Conservation (phyloP, 176 grass and related monocot genomes). For the Urochloa ruziziensis region DNA sequence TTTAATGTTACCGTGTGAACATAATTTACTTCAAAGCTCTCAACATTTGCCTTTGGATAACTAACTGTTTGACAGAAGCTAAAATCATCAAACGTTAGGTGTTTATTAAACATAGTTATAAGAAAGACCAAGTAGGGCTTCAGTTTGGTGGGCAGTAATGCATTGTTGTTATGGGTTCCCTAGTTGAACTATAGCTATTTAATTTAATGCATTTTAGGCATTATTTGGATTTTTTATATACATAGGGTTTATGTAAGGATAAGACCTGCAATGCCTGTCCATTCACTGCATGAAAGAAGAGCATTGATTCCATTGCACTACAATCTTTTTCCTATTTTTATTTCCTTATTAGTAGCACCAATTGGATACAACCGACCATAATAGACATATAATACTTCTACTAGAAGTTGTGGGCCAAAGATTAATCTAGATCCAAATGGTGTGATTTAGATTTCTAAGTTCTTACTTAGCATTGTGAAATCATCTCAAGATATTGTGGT, state of each 20-base stretch:
- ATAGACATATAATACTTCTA: not conserved
- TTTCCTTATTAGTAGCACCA: not conserved
- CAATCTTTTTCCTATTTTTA: not conserved
- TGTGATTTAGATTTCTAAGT: not conserved
- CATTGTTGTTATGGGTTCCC: not conserved
- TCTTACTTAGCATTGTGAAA: slow-evolving; percentile 8
- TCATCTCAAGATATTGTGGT: not conserved
- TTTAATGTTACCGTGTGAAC: not conserved
- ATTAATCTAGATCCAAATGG: not conserved
- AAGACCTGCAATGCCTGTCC: not conserved
- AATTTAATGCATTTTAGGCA: not conserved
- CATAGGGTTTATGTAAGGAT: not conserved
- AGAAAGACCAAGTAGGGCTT: not conserved
- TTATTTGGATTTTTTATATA: not conserved
- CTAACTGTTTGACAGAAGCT: slow-evolving; percentile 6
- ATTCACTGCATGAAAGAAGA: slow-evolving; percentile 6
- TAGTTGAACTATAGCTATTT: not conserved
- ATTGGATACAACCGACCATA: not conserved
- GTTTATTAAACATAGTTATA: not conserved
- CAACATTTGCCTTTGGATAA: not conserved
- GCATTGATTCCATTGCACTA: not conserved
- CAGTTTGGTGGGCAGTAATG: slow-evolving; percentile 3
- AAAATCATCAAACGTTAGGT: not conserved
- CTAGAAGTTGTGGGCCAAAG: not conserved
- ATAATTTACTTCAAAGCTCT: slow-evolving; percentile 20